Evolutionary conservation across 179 eudicot genomes (phyloP), one percentile per base, ranked within the genome.

Genomic region (Silene vulgaris): DNA sequence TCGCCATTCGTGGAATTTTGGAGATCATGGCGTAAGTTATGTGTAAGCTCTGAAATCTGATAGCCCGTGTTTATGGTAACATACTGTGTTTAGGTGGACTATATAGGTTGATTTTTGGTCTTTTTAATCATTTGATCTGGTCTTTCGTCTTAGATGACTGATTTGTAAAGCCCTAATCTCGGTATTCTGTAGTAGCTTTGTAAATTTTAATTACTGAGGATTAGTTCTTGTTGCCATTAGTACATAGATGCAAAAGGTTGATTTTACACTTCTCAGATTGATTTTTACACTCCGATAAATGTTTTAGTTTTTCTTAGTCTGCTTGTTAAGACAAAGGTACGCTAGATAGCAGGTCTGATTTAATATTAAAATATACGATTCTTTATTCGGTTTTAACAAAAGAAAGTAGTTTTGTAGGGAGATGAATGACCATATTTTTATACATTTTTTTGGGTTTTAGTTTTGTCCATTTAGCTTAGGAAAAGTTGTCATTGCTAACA

Each of bases 121-220:
- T 50, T 52, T 77, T 72, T 40, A 40, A 43, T 65, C 28, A 9
- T 78, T 52, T 37, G 61, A 19, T 65, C 48, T 56, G 68, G 73
- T 59, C n/a, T 52, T 52, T 52, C 16, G 14, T 52, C 68, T 66
- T 19, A 26, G 40, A 59, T 19, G 17, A 20, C 35, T 28, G 65
- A 56, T 69, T 28, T 68, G 70, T 48, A 12, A 40, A 48, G 60
- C 9, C 8, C 35, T n/a, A 48, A 48, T 37, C 9, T 26, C 19
- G 30, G 37, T 13, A 28, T 65, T 28, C 17, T 28, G 9, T 30
- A 4, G 32, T 5, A 32, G 69, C 8, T 7, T n/a, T 45, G 73
- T 69, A 69, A 69, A 69, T 69, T 17, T 69, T 17, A 69, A 11
- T 62, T 23, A 8, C 65, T 23, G 26, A 35, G 40, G 40, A 35